Conservation (phyloP, 2,329 filamentous ascomycete species). For the Zymoseptoria passerinii region DNA sequence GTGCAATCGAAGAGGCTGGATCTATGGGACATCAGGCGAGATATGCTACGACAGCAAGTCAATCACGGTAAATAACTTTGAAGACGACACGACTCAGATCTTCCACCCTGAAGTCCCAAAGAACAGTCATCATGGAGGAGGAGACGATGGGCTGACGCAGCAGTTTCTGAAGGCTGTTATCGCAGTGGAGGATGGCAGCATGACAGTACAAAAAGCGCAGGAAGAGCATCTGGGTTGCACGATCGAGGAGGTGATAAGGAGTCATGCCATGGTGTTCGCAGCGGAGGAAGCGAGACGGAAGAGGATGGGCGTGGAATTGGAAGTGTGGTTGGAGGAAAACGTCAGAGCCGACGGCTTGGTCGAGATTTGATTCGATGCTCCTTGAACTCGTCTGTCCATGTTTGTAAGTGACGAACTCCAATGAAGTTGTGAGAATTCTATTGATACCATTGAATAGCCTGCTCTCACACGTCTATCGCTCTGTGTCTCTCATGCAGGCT, state of each 20-base stretch:
- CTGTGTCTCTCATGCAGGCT: no score
- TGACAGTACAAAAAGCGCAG: slow-evolving; percentile 64
- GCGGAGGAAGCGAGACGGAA: slow-evolving; percentile 75
- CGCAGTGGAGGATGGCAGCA: slow-evolving; percentile 62
- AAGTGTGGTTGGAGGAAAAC: slow-evolving; percentile 13
- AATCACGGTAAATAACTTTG: slow-evolving; percentile 70
- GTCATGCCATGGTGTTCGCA: slow-evolving; percentile 88
- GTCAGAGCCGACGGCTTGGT: neutral
- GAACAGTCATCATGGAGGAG: slow-evolving; percentile 56
- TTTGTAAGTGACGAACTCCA: no score
- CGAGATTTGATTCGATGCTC: no score
- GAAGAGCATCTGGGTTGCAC: slow-evolving; percentile 68
- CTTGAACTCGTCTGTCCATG: no score
- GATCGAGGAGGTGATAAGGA: slow-evolving; percentile 77
- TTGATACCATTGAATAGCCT: no score
- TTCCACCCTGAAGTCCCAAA: slow-evolving; percentile 53
- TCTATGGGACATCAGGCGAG: slow-evolving; percentile 83
- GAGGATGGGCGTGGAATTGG: slow-evolving; percentile 60
- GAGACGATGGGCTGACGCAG: slow-evolving; percentile 68
- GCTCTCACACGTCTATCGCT: no score
- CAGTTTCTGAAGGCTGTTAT: slow-evolving; percentile 80
- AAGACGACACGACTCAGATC: slow-evolving; percentile 45
- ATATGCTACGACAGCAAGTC: slow-evolving; percentile 72
- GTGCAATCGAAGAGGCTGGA: slow-evolving; percentile 73
- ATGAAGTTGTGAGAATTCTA: no score